These are phyloP conservation scores for Rhodotorula sp. DNA, from an alignment of 1,284 basidiomycete species.

Conservation along the genomic window DNA sequence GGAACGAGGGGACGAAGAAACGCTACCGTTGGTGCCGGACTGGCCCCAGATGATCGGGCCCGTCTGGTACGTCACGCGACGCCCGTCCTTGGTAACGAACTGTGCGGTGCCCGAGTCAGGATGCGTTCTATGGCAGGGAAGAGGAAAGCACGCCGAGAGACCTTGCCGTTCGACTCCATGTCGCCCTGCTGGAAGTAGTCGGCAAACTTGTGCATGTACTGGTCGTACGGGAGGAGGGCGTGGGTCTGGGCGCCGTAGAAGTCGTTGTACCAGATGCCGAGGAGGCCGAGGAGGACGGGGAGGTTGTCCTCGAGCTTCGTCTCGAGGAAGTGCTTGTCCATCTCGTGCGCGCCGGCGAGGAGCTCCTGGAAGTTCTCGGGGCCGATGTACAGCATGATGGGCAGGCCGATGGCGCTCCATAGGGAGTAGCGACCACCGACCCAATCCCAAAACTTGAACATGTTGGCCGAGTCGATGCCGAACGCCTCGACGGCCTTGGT, in stretches of 20 bases:
- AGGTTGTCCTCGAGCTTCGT: constrained; percentile 87
- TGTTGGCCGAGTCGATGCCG: constrained; percentile 87
- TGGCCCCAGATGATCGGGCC: constrained; percentile 99
- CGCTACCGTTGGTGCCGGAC: constrained; percentile 79
- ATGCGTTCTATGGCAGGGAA: not conserved
- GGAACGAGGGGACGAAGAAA: too few species aligned
- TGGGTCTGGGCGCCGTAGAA: constrained; percentile 96
- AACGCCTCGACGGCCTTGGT: constrained; percentile 92
- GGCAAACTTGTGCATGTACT: constrained; percentile 98
- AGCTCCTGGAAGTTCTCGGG: constrained; percentile 92
- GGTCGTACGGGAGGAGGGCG: constrained; percentile 93
- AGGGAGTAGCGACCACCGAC: constrained; percentile 97
- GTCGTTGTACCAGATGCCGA: constrained; percentile 98
- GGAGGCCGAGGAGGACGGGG: constrained; percentile 84
- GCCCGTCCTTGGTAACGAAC: constrained; percentile 87
- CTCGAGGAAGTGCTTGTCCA: constrained; percentile 94
- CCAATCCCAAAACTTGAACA: constrained; percentile 99
- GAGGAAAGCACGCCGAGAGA: not conserved
- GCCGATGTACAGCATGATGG: constrained; percentile 89
- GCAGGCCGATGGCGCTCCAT: constrained; percentile 96
- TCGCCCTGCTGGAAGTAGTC: constrained; percentile 99
- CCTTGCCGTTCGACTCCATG: constrained; percentile 98
- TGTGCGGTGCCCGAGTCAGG: constrained; percentile 4
- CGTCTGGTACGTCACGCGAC: constrained; percentile 92
- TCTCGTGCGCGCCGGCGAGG: constrained; percentile 88